Evolutionary conservation across 805 yeast genomes (phyloP), one percentile per base, ranked within the genome.

Genomic region (Teunomyces stri): DNA sequence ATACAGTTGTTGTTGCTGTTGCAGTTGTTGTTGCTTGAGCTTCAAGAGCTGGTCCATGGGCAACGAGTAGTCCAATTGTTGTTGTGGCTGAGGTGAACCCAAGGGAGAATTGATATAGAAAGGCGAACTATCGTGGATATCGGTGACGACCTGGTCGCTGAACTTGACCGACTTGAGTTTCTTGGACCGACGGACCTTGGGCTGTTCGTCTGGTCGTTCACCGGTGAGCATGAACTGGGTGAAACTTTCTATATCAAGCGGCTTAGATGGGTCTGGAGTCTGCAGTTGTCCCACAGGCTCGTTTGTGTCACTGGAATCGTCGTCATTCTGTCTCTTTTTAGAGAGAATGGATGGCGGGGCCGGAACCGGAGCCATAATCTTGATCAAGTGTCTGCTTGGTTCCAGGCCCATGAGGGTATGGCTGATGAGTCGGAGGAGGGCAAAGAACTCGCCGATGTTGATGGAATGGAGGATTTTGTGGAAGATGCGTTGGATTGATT

Each of bases 361-460:
- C 1, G 96, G 95, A 13, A 89, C 79, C 0, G 87, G 80, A 0
- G 95, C 87, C 48, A 66, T 63, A 12, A 70, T 60, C 47, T 71
- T 65, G 31, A 89, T 78, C 59, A 82, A 66, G 18, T 70, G 65
- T 52, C 89, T 68, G 22, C 72, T 64, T 2, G 89, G 85, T n/a
- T 74, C 61, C 29, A 65, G 56, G 2, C 85, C 85, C 45, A 66
- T 65, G 13, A 88, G 64, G 0, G 85, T 73, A 62, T 89, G 96
- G 15, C 96, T 79, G 11, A 90, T 76, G 16, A 94, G 76, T 56
- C 99, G 75, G 45, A 92, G 62, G 31, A 89, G 76, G 0, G 96
- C 96, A 69, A 87, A 94, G 67, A 94, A 92, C 63, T 90, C 95
- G 5, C 96, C 96, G 46, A 90, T 84, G 57, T 89, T 90, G 46